Evolutionary conservation across 2,329 filamentous ascomycete genomes (phyloP), one percentile per base, ranked within the genome.

Genomic region (Chaetomiaceae sp.): DNA sequence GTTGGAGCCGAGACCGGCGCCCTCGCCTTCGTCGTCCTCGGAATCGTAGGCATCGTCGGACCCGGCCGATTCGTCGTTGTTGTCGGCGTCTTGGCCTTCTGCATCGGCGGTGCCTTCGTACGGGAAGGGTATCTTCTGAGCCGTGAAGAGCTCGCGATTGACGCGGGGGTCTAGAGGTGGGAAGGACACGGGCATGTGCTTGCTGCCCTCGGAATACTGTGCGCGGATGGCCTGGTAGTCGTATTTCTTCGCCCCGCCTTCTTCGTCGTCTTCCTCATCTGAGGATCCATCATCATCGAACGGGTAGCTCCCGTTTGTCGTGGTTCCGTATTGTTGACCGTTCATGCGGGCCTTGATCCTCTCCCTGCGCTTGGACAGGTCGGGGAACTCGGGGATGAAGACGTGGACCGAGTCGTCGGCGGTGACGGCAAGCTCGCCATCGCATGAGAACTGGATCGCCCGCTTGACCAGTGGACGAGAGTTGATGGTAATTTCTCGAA

Each of bases 351-450:
- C 40, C 33, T 48, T 50, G 11, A 38, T 31, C 23, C 43, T 51
- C 14, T 57, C 53, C 29, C 53, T 53, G 27, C 54, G 59, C 38
- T 36, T 47, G 20, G 57, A 47, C 1, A 63, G 40, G 33, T 66
- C 64, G 9, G 64, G 64, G 27, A 64, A 64, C 45, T 65, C 63
- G 23, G 64, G 61, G 33, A 64, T 60, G 34, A 64, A 60, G 45
- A 66, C 57, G 44, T 64, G 63, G 29, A 66, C 63, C 38, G 75
- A 77, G 63, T 83, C 80, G 56, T 81, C 77, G n/a, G 77, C 76
- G 2, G 74, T 76, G 29, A 82, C 71, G 31, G 80, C 80, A 5
- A 83, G 69, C 61, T 82, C 80, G 22, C 75, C 78, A 49, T 83
- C 80, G 56, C 75, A 76, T 20, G 80, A 83, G 76, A 80, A 83